Conservation (phyloP, 805 yeast species). For the Starmerella tilneyi region DNA sequence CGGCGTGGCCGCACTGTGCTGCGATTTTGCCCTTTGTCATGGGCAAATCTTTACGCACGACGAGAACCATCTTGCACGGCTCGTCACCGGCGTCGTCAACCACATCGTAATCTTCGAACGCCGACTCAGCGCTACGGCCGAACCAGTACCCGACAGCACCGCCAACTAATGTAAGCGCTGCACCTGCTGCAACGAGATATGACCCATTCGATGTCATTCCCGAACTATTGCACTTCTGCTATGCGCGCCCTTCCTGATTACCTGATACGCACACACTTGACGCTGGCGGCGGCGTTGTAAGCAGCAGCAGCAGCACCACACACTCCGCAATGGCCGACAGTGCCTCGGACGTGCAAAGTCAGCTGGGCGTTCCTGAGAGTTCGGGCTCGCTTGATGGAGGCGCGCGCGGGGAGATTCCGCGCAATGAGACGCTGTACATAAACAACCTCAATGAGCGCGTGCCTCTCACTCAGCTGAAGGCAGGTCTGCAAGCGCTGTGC, state of each 20-base stretch:
- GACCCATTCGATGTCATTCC: neutral
- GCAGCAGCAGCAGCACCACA: neutral
- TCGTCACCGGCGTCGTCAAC: constrained; percentile 10
- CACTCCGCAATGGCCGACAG: too few relatives aligned
- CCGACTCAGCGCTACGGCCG: constrained; percentile 4
- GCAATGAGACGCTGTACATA: constrained; percentile 39
- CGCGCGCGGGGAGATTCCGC: too few relatives aligned
- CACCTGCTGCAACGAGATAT: neutral
- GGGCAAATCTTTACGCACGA: constrained; percentile 76
- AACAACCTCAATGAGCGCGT: constrained; percentile 65
- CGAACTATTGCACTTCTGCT: neutral
- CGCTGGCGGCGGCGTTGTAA: too few relatives aligned
- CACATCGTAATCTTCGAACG: constrained; percentile 17
- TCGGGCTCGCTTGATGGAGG: too few relatives aligned
- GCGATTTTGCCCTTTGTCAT: constrained; percentile 96
- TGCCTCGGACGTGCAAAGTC: too few relatives aligned
- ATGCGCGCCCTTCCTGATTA: too few relatives aligned
- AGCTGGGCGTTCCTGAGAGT: too few relatives aligned
- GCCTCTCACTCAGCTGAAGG: constrained; percentile 41
- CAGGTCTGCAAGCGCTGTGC: constrained; percentile 37
- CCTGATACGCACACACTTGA: too few relatives aligned
- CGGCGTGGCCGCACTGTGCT: constrained; percentile 98
- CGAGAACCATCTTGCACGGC: constrained; percentile 55
- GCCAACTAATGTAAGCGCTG: constrained; percentile 3
- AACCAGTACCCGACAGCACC: constrained; percentile 7